Evolutionary conservation across 192 early-diverging fungal genomes (phyloP), one percentile per base, ranked within the genome.

Genomic region (Coemansia sp.): DNA sequence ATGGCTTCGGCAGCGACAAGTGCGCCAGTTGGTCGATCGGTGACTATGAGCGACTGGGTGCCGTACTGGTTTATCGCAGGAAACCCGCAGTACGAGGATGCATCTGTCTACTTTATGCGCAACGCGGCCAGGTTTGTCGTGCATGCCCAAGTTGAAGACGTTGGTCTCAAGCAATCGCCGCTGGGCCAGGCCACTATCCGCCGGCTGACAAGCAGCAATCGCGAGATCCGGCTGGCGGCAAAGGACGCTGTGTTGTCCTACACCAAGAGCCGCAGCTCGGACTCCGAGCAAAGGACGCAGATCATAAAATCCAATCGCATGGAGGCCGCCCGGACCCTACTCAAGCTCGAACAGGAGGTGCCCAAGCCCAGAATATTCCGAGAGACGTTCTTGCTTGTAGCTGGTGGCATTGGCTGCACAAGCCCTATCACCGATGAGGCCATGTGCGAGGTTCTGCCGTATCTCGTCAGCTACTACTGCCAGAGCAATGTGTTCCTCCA

Each of bases 41-140:
- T 62, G 13, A 51, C 65, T 17, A 44, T 75, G 18, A 67, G 72
- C 26, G 45, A 46, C 30, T 75, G 72, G 72, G 35, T 75, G 25
- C 54, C 72, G 0, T 68, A 60, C 43, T 75, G 72, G 72, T 75
- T 75, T 43, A 64, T 75, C 30, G 66, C 61, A 9, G 56, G 56
- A 4, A 59, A 47, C 41, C 50, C 53, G 12, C 60, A 59, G 27
- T 34, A 47, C 25, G 53, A 64, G 8, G 32, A 32, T 0, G 54
- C 57, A 1, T 55, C 60, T 5, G 43, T 56, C 2, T 47, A 36
- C 19, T 75, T 68, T 44, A 40, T 75, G 7, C 48, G 58, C 13
- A 43, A 51, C 6, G 38, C 63, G 1, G 44, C 42, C 6, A 55
- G 66, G 36, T 75, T 75, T 47, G 55, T 75, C 22, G 39, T 49